phyloP scores from a whole-genome alignment of 1,284 basidiomycete genomes.

The Afroboletus lepidellus region DNA sequence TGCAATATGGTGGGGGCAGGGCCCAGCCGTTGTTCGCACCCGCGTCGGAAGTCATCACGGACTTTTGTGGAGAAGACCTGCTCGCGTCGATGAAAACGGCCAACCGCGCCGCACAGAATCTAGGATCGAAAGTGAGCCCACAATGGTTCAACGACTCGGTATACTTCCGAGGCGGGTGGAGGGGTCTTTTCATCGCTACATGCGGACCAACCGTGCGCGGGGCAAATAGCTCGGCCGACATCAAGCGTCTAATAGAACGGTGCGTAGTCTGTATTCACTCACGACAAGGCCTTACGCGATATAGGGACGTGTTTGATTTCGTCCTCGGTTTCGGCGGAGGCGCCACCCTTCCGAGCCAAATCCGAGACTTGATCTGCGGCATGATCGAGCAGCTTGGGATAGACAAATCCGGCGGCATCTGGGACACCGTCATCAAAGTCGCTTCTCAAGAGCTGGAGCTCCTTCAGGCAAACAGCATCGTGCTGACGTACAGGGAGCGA shows the following conservation, averaged over 20 bases:
- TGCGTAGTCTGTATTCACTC: too few relatives aligned
- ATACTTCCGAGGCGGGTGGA: background rate
- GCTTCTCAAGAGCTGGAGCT: too few relatives aligned
- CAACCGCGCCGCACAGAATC: background rate
- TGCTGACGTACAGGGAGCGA: too few relatives aligned
- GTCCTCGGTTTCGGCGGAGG: background rate
- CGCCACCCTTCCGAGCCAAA: background rate
- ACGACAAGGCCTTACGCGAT: too few relatives aligned
- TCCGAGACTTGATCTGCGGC: background rate
- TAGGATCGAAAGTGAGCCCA: too few relatives aligned
- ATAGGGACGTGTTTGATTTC: background rate
- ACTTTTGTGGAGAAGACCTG: background rate
- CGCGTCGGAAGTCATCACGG: background rate
- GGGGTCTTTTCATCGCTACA: background rate
- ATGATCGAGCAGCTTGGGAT: background rate
- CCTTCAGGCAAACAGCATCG: too few relatives aligned
- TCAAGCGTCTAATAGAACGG: too few relatives aligned
- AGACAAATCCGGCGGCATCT: background rate
- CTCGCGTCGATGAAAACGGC: background rate
- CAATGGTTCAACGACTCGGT: background rate
- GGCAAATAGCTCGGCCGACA: too few relatives aligned
- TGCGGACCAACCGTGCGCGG: background rate
- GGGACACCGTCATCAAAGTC: background rate
- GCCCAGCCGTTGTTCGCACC: background rate
- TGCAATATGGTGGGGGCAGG: background rate